Evolutionary conservation across 2,329 filamentous ascomycete genomes (phyloP).

Genomic region (Orbilia brochopaga): DNA sequence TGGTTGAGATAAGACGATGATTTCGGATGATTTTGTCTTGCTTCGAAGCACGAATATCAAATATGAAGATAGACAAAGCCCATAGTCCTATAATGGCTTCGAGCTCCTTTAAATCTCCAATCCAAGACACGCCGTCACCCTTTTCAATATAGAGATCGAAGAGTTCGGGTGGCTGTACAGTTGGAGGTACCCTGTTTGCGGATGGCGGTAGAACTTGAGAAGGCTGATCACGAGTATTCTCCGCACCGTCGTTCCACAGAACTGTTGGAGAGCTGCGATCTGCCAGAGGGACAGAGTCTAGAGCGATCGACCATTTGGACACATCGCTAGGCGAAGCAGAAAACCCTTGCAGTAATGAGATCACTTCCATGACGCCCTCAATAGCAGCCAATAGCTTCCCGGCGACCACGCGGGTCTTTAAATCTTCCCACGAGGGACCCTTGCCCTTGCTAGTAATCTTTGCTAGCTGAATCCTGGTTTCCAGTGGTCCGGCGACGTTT

Average conservation of each 20-base stretch:
- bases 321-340: neutral
- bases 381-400: slow-evolving; percentile 2
- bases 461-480: neutral
- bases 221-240: too few species aligned
- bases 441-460: neutral
- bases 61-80: neutral
- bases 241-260: neutral
- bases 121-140: neutral
- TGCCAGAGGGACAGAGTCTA: neutral
- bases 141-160: neutral
- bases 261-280: neutral
- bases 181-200: too few species aligned
- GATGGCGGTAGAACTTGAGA: too few species aligned
- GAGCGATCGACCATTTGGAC: neutral
- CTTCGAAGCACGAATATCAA: neutral
- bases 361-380: slow-evolving; percentile 10
- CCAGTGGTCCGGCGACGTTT: neutral
- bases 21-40: neutral
- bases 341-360: neutral
- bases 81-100: slow-evolving; percentile 10
- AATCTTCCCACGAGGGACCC: slow-evolving; percentile 9
- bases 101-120: neutral
- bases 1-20: neutral
- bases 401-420: slow-evolving; percentile 1
- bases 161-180: too few species aligned